Evolutionary conservation across 257 asterid genomes (phyloP), one percentile per base, ranked within the genome.

Genomic region (Solanum lignicaule): DNA sequence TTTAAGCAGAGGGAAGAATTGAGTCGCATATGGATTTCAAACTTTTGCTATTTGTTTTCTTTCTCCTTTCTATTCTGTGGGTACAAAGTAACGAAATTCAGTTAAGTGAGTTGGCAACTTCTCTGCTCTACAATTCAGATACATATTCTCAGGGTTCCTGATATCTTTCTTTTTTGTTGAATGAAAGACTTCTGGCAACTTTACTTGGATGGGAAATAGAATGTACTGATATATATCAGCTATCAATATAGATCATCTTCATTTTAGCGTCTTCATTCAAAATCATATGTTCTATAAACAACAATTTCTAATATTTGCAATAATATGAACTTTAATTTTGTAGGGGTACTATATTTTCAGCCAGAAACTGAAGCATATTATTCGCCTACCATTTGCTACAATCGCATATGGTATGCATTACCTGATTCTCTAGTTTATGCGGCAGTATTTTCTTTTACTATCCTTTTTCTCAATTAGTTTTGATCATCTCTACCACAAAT

Each of bases 271-370:
- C 27, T 48, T 48, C 39, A 81, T 82, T 25, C 68, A 48, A 82
- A 81, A 29, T 48, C 41, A 48, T 18, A 46, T 18, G 32, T 76
- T 76, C 43, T 65, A 29, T 10, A 18, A 82, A 25, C 12, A 25
- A 20, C 27, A 20, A 29, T 82, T 46, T 82, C 41, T 29, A 27
- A 48, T 21, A n/a, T 81, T 82, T 46, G 41, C 41, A 48, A 29
- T 88, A 79, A 83, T 84, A 84, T 21, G 68, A 43, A 12, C 81
- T 55, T 69, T 39, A 79, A 65, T 90, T 91, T 91, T 94, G 94
- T 89, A 96, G 99, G 99, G 99, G 83, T 97, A 96, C 91, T 96
- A 97, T 87, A 93, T 95, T 88, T 96, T 94, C 94, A 97, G 99
- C 94, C 99, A 97, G 92, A 97, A 96, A 92, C 90, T 97, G 98